Base-by-base conservation (phyloP, 2,329 filamentous ascomycete species). In the Aureobasidium sp. region DNA sequence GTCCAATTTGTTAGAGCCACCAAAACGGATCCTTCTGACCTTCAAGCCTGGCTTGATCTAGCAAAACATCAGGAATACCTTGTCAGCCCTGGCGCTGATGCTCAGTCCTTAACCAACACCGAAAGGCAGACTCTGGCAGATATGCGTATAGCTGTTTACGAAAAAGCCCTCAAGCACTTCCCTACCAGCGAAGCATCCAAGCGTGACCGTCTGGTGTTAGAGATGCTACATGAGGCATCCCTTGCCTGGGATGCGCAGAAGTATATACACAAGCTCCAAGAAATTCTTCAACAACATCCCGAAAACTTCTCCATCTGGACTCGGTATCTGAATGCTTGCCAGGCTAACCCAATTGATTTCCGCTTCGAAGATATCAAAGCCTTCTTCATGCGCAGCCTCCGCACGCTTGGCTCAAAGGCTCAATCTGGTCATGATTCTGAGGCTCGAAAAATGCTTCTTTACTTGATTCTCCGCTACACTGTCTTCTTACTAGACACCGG, bases 61-160 rank as follows among this genome's bases (percentile, higher is more conserved):
- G 87, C 93, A 47, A 76, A 84, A 8, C 85, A 95, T 63, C 93
- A 97, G 73, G 84, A 90, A 63, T 71, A 74, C 2, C 77, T 95
- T 60, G 74, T 93, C 43, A 75, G 76, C 55, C 74, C 78, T 25
- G 77, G 78, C 45, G 69, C 68, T 62, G 76, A 75, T 68, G 78
- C 69, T 43, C 77, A 73, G 40, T 71, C 68, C 31, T 75, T 78
- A 25, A 85, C 83, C 0, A 75, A 77, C 29, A 82, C 85, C 3
- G 88, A 94, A 68, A 76, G 78, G 54, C 81, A 80, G 63, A 87
- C 87, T 63, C 83, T 89, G 59, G 85, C 90, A 3, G 87, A 94
- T 64, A 84, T 96, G 60, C 93, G 90, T 65, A 75, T 95, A 2
- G 84, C 87, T 1, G 83, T 95, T 63, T 89, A 92, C 62, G 84